Percentiles rank a stretch among this genome's conserved stretches.
phyloP scores from a whole-genome alignment of 2,329 filamentous ascomycete species.

The Clonostachys sp. region DNA sequence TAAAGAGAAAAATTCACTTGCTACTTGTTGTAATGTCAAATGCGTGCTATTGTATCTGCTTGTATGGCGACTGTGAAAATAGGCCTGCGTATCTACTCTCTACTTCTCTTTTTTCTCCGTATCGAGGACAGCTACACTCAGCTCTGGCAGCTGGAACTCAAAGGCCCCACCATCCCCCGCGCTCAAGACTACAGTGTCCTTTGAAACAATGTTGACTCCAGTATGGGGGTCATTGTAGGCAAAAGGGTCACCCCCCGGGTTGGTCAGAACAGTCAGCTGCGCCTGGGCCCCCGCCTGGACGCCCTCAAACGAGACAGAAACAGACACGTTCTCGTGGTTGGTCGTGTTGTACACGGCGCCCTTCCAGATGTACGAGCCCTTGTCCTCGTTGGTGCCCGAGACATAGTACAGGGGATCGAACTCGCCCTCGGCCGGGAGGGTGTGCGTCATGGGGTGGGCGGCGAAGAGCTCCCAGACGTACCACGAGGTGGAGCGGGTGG shows the following conservation, averaged over 20 bases:
- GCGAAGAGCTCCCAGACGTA: constrained; percentile 45
- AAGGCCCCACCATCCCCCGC: constrained; percentile 42
- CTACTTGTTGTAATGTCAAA: no score
- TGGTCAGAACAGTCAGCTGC: constrained; percentile 38
- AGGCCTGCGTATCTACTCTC: background rate
- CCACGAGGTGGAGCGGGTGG: constrained; percentile 45
- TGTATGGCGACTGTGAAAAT: no score
- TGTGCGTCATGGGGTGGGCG: constrained; percentile 36
- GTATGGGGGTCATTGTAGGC: constrained; percentile 36
- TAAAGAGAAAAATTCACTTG: no score
- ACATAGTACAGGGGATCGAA: constrained; percentile 46
- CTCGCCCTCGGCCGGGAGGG: constrained; percentile 33
- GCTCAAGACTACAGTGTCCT: constrained; percentile 25
- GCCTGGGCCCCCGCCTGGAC: constrained; percentile 29
- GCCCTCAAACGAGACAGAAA: constrained; percentile 40
- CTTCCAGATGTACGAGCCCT: constrained; percentile 41
- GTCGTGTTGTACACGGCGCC: constrained; percentile 49
- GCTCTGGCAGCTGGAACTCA: constrained; percentile 44
- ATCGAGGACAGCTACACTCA: constrained; percentile 53
- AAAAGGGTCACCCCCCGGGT: constrained; percentile 30
- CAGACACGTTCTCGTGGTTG: constrained; percentile 32
- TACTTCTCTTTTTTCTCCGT: constrained; percentile 13
- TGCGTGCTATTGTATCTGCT: no score
- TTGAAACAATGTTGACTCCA: constrained; percentile 44
- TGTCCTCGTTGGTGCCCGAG: constrained; percentile 36